Evolutionary conservation across 2,329 filamentous ascomycete genomes (phyloP).

Genomic region (Colletotrichum viniferum): DNA sequence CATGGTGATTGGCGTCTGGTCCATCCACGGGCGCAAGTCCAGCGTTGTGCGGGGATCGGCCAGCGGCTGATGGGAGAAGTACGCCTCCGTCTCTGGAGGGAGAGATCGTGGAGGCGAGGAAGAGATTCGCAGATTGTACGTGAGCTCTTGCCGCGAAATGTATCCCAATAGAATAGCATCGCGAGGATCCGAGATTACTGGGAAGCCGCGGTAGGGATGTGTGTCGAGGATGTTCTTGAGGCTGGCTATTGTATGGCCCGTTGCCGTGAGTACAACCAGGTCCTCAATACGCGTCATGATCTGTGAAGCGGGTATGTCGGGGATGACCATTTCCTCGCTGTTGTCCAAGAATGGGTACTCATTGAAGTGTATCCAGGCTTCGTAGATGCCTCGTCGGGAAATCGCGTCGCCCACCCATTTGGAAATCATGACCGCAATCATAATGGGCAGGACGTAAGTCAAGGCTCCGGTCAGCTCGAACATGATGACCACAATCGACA

Average conservation of each 20-base stretch:
- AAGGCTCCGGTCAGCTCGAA: constrained; percentile 97
- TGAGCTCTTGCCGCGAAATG: constrained; percentile 89
- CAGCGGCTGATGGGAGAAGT: constrained; percentile 83
- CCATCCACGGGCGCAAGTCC: constrained; percentile 97
- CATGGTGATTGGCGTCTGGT: constrained; percentile 94
- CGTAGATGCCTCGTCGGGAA: constrained; percentile 91
- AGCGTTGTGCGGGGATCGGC: constrained; percentile 79
- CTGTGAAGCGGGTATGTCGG: constrained; percentile 83
- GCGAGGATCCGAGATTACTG: constrained; percentile 79
- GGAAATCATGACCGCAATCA: constrained; percentile 97
- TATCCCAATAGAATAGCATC: constrained; percentile 87
- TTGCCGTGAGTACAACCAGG: constrained; percentile 83
- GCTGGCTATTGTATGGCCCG: constrained; percentile 83
- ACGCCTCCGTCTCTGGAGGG: constrained; percentile 74
- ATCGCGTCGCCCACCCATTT: constrained; percentile 99
- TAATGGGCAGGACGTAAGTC: constrained; percentile 96
- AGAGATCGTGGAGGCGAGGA: constrained; percentile 61
- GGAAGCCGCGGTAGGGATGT: constrained; percentile 88
- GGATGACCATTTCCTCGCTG: constrained; percentile 75
- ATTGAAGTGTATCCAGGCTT: constrained; percentile 96
- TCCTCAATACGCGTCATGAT: constrained; percentile 95
- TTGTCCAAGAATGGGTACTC: constrained; percentile 96
- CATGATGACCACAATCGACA: constrained; percentile 99
- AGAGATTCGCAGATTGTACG: constrained; percentile 76
- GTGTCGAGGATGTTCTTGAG: constrained; percentile 73